Percentiles rank a stretch among this genome's conserved stretches.
Evolutionary conservation across 768 basidiomycete genomes (phyloP).

Genomic region (Suillus spraguei): DNA sequence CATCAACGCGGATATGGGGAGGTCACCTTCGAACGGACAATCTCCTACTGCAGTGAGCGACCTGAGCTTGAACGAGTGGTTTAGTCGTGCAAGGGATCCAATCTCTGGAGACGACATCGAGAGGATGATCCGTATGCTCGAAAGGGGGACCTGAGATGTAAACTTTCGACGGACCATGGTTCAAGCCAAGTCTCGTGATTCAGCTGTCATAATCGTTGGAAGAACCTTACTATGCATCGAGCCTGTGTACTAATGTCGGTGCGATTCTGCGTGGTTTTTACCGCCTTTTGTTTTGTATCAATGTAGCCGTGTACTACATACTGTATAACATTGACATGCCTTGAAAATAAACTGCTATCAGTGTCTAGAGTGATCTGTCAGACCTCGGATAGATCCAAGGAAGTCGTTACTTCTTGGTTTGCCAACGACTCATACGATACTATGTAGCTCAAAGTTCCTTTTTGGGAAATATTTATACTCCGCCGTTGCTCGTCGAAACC

Average conservation of each 20-base stretch:
- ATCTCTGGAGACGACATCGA: constrained; percentile 5
- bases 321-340: not conserved
- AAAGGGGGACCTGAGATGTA: not conserved
- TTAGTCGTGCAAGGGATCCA: not conserved
- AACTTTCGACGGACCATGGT: not conserved
- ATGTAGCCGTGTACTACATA: not conserved
- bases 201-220: not conserved
- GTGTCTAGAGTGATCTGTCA: not conserved
- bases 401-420: not conserved
- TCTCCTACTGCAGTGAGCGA: constrained; percentile 1
- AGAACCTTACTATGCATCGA: not conserved
- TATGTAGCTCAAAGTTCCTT: not conserved
- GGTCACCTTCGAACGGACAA: constrained; percentile 1
- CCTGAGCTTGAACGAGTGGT: constrained; percentile 6
- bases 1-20: not conserved
- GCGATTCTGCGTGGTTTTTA: not conserved
- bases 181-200: not conserved
- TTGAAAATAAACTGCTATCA: not conserved
- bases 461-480: constrained; percentile 23
- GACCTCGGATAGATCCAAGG: not conserved
- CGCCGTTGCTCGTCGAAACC: constrained; percentile 17
- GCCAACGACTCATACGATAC: no score
- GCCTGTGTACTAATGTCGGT: not conserved
- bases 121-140: constrained; percentile 1
- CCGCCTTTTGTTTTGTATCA: constrained; percentile 2